Evolutionary conservation across 75 land plant species (phyloP), one percentile per base, ranked within the genome.

Genomic region (Selaginella moellendorffii): DNA sequence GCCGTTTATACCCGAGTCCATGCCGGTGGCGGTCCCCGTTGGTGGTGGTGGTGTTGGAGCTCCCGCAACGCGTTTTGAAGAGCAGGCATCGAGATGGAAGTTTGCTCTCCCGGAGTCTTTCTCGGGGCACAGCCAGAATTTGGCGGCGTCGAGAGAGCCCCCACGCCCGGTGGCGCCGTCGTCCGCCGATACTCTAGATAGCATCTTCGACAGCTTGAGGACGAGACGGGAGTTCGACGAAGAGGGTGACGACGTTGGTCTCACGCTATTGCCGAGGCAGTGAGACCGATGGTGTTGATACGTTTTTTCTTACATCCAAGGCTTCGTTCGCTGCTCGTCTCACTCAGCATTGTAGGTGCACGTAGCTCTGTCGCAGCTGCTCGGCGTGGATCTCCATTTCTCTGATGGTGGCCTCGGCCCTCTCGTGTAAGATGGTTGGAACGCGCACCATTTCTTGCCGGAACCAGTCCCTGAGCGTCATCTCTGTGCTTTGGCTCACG

Each of bases 121-220:
- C n/a, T n/a, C n/a, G n/a, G n/a, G n/a, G n/a, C n/a, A 36, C 5
- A 95, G 89, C 63, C 64, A 70, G 0, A 77, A 82, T 53, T 76
- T 54, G 31, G 26, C 65, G 56, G 23, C 24, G 70, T 72, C 88
- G 54, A 82, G 77, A 68, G 58, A 46, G 53, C 70, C 31, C 52
- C 31, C 73, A 18, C 77, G 53, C 2, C 31, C 51, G 12, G 75
- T 51, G 2, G 30, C 31, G 36, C 10, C 10, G 30, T 79, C 85
- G 21, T 73, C 90, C 0, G 66, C 84, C 1, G 85, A 95, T 54
- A 82, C 85, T 1, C 76, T 95, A 14, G 99, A 95, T 62, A 84
- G 80, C n/a, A 95, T 95, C 63, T 95, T 95, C 62, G 85, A 88
- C 62, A 82, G 81, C 63, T 66, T 95, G 51, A 28, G 62, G 54